Conservation (phyloP, 2,329 filamentous ascomycete species). For the Sphaceloma murrayae region DNA sequence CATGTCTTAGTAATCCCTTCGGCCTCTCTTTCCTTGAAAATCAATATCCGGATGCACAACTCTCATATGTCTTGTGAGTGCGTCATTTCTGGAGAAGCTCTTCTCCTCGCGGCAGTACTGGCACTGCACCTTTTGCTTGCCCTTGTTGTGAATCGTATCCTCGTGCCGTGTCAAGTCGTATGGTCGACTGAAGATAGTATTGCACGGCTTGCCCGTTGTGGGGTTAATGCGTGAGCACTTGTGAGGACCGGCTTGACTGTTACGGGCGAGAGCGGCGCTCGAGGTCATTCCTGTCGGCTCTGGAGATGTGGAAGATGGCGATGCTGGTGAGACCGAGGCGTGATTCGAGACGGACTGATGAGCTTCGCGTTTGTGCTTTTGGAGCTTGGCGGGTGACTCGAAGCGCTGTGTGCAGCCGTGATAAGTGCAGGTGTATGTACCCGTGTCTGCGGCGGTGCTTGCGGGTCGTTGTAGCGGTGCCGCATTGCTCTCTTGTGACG, state of each 20-base stretch:
- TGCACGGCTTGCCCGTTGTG: conserved; percentile 88
- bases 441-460: conserved; percentile 61
- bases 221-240: conserved; percentile 89
- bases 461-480: conserved; percentile 44
- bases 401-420: conserved; percentile 84
- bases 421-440: conserved; percentile 94
- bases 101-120: conserved; percentile 91
- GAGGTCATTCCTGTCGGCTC: conserved; percentile 40
- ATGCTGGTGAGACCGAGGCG: conserved; percentile 24
- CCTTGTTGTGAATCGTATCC: conserved; percentile 91
- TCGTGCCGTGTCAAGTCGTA: conserved; percentile 96
- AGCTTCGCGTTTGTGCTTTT: conserved; percentile 91
- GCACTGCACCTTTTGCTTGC: conserved; percentile 91
- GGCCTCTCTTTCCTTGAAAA: conserved; percentile 57
- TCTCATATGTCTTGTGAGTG: conserved; percentile 84
- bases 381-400: conserved; percentile 72
- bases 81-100: conserved; percentile 91
- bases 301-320: conserved; percentile 21
- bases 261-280: conserved; percentile 51
- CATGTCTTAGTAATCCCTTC: conserved; percentile 22
- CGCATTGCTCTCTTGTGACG: conserved; percentile 32
- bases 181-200: conserved; percentile 84
- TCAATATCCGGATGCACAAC: conserved; percentile 88
- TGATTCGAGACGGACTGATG: conserved; percentile 55
- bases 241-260: conserved; percentile 87